Evolutionary conservation across 768 basidiomycete genomes (phyloP), one percentile per base, ranked within the genome.

Genomic region (Amanita pallidorosea): DNA sequence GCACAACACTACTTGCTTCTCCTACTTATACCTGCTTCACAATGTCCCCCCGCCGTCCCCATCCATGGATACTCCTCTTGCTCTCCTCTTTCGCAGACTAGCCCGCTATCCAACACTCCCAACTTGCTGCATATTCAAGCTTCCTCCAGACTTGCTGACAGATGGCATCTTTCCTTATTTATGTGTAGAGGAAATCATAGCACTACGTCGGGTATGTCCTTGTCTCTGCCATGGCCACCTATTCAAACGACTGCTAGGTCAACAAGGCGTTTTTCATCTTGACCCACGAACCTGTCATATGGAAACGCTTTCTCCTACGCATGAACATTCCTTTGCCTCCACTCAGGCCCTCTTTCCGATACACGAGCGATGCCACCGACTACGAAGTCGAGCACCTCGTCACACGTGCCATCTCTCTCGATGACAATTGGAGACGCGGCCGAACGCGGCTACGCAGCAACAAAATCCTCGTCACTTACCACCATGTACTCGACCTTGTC

Each of bases 211-310:
- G 55, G 76, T 77, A 51, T 37, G 66, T 59, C 13, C 12, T 20
- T 6, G 8, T 45, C 29, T 12, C 36, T 9, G 13, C 8, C 5
- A 7, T 7, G 17, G 1, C 12, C 12, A 34, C 44, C 33, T 34
- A 49, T 27, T 43, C 15, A 18, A n/a, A 29, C 8, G 7, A 9
- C 13, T 12, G 43, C 2, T 52, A 83, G 85, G 76, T 79, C 27
- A 77, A 72, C 67, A 80, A 72, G 56, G 59, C 72, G 3, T 79
- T 80, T 56, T 83, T 76, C 57, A 62, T 79, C 27, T 69, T 86
- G 52, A 83, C 82, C 0, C 80, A 85, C 51, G 77, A 85, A 55
- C 75, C 82, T 15, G 64, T 77, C 42, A 78, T 85, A 36, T 86
- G 85, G 85, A 83, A 80, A 61, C 75, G 75, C 15, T 77, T 82